Base-by-base conservation (phyloP, 345 rosid species). In the Arabidopsis suecica region DNA sequence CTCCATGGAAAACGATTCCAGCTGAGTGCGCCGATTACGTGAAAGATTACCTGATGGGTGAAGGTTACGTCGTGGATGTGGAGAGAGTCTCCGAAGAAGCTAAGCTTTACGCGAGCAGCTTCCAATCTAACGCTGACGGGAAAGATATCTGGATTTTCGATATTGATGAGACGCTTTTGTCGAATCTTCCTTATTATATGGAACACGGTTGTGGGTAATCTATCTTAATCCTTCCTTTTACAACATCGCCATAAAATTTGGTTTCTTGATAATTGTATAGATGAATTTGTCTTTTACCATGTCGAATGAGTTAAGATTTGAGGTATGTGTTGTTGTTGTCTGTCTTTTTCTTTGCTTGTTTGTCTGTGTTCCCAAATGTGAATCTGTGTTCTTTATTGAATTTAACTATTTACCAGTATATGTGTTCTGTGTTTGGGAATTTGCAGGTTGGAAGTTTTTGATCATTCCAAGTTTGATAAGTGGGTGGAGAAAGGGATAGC, bases 91-190 rank as follows among this genome's bases (percentile, higher is more conserved):
- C 86, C 0, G 77, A 66, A 9, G 96, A 91, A 77, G 88, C 98
- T 56, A 83, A 70, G 23, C 67, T 65, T 53, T 91, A 61, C 41
- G 98, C 95, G 1, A 82, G 71, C 85, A 82, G 82, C 69, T 69
- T 87, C 53, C 73, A 84, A 58, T 41, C 84, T 80, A 25, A 51
- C 57, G 91, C 84, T 77, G 58, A 69, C 33, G 97, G 90, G 1
- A 87, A 82, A 67, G 96, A 93, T 75, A 83, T 68, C 33, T 91
- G 98, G 98, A 71, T 91, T 71, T 93, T 93, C 65, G 98, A 93
- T 78, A 72, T 93, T 61, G 98, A 91, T 51, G 98, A 93, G 75
- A 93, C 97, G 55, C 74, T 93, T 74, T 85, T 93, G 72, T 91
- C 98, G 20, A 88, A 93, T 84, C 88, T 93, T 48, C 97, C 96